A percentile compares a stretch with the other conserved stretches of the same genome.
These are phyloP conservation scores for Plantago coronopus DNA, from an alignment of 305 asterid species.

Conservation along the genomic window DNA sequence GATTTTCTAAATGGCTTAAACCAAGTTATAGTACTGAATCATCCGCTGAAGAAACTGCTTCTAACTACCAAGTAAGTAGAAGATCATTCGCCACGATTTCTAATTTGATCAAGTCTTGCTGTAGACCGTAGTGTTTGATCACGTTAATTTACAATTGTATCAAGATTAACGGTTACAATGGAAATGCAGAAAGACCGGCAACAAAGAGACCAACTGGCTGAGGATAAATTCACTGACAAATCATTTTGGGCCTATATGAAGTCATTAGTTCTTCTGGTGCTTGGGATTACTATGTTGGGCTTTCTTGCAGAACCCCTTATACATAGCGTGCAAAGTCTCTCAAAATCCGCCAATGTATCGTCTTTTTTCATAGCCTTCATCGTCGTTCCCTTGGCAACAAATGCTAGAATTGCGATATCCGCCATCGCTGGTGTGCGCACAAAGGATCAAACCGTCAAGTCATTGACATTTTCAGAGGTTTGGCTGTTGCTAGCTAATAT, in stretches of 20 bases:
- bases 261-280: slow-evolving; percentile 36
- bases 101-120: too few species aligned
- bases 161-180: too few species aligned
- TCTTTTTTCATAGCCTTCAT: slow-evolving; percentile 49
- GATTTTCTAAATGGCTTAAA: slow-evolving; percentile 46
- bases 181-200: slow-evolving; percentile 60
- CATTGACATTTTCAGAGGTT: slow-evolving; percentile 62
- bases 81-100: too few species aligned
- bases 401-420: slow-evolving; percentile 45
- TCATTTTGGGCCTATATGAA: slow-evolving; percentile 46
- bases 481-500: too few species aligned
- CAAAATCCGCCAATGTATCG: slow-evolving; percentile 34
- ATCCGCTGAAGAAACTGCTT: too few species aligned
- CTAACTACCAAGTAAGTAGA: too few species aligned
- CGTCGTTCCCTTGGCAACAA: slow-evolving; percentile 44
- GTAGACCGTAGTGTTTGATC: too few species aligned
- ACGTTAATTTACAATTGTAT: too few species aligned
- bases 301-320: slow-evolving; percentile 55
- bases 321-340: slow-evolving; percentile 40
- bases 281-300: slow-evolving; percentile 44
- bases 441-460: slow-evolving; percentile 44
- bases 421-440: slow-evolving; percentile 39
- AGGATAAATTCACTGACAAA: slow-evolving; percentile 40
- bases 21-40: too few species aligned
- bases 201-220: slow-evolving; percentile 42